Conservation (phyloP, 352 stramenopile species). For the Phytophthora meadii region DNA sequence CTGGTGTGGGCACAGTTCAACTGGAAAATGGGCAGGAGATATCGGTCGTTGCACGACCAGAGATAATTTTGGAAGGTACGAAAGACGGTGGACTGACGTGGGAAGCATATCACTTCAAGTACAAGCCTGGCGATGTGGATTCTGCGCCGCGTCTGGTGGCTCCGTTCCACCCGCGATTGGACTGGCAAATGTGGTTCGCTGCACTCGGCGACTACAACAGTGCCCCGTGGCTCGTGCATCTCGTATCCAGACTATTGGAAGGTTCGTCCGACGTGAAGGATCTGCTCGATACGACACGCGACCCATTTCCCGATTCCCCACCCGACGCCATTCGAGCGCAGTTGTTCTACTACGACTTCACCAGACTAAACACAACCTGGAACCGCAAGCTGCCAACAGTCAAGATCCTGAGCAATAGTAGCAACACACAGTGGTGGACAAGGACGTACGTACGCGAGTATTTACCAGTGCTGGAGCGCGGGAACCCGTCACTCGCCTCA, state of each 20-base stretch:
- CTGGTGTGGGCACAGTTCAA: constrained; percentile 73
- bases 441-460: constrained; percentile 50
- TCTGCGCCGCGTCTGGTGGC: constrained; percentile 39
- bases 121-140: constrained; percentile 81
- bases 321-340: constrained; percentile 62
- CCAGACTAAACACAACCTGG: constrained; percentile 72
- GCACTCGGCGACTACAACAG: constrained; percentile 81
- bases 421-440: constrained; percentile 52
- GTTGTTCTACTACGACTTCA: constrained; percentile 92
- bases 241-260: constrained; percentile 84
- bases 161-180: constrained; percentile 77
- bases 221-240: constrained; percentile 88
- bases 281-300: constrained; percentile 67
- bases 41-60: constrained; percentile 80
- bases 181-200: constrained; percentile 96
- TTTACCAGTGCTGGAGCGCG: constrained; percentile 48
- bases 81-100: constrained; percentile 64
- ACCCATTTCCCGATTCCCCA: constrained; percentile 53
- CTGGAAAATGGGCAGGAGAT: constrained; percentile 34
- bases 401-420: constrained; percentile 36
- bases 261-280: constrained; percentile 65
- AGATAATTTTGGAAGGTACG: constrained; percentile 90
- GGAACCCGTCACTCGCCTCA: constrained; percentile 47
- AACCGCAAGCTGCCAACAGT: constrained; percentile 37
- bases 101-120: constrained; percentile 83